These are phyloP conservation scores for Ochetophila trinervis DNA, from an alignment of 306 rosid genomes.

Conservation along the genomic window DNA sequence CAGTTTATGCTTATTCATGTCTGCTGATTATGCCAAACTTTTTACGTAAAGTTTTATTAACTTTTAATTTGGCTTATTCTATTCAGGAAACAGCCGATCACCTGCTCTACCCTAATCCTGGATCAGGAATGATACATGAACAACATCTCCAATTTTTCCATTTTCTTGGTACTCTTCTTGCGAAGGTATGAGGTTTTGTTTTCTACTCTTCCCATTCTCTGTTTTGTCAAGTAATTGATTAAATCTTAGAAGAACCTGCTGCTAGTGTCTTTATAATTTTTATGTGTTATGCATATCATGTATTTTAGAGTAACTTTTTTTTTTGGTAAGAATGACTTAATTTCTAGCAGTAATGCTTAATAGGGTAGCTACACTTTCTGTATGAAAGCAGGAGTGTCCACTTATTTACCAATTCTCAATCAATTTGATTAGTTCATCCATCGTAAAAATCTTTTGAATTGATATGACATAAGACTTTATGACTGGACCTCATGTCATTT, in stretches of 20 bases:
- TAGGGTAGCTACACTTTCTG: background rate
- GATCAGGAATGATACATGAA: slow-evolving; percentile 97
- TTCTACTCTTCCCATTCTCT: background rate
- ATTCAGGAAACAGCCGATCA: slow-evolving; percentile 90
- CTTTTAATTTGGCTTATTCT: slow-evolving; percentile 27
- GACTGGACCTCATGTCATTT: slow-evolving; percentile 1
- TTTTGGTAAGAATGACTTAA: background rate
- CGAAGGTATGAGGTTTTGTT: slow-evolving; percentile 56
- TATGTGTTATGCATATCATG: background rate
- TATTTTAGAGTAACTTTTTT: background rate
- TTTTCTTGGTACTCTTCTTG: slow-evolving; percentile 93
- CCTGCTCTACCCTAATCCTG: slow-evolving; percentile 97
- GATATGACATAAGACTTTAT: background rate
- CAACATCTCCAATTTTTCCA: slow-evolving; percentile 97
- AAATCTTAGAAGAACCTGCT: slow-evolving; percentile 6
- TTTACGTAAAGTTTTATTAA: slow-evolving; percentile 26
- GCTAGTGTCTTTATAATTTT: slow-evolving; percentile 5
- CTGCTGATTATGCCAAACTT: slow-evolving; percentile 15
- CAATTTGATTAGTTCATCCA: background rate
- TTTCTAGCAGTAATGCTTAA: background rate
- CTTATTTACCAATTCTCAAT: background rate
- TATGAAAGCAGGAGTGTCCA: background rate
- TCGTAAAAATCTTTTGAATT: background rate
- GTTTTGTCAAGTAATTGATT: background rate
- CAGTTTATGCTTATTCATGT: background rate